Evolutionary conservation across 805 yeast species (phyloP).

Genomic region (Yarrowia osloensis): DNA sequence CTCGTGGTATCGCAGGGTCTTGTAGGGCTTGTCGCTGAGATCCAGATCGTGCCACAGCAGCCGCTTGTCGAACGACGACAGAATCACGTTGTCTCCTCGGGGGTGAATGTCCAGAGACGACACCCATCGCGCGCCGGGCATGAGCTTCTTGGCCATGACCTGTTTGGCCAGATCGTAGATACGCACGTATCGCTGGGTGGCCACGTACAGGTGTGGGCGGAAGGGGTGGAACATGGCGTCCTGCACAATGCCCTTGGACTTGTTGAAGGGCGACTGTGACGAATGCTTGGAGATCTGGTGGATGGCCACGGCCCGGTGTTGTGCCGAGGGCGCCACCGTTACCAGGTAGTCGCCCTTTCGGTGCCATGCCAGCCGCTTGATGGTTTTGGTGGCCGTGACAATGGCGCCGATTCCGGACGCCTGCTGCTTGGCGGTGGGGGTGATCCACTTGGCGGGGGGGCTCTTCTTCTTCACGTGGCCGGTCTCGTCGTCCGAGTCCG

Average conservation of each 20-base stretch:
- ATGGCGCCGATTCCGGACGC: conserved; percentile 70
- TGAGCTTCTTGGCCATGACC: conserved; percentile 73
- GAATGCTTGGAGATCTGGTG: conserved; percentile 94
- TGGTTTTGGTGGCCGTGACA: conserved; percentile 61
- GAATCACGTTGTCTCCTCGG: conserved; percentile 89
- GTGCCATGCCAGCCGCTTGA: conserved; percentile 91
- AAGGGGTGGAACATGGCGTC: conserved; percentile 97
- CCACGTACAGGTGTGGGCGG: conserved; percentile 89
- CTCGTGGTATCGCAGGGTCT: conserved; percentile 91
- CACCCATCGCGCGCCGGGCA: conserved; percentile 97
- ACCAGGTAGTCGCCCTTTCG: conserved; percentile 96
- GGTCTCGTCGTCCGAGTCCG: conserved; percentile 43
- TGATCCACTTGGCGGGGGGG: conserved; percentile 77
- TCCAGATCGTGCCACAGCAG: conserved; percentile 98
- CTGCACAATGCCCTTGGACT: conserved; percentile 90
- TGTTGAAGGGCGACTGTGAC: conserved; percentile 93
- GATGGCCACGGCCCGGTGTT: conserved; percentile 83
- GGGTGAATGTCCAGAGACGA: conserved; percentile 92
- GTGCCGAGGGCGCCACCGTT: conserved; percentile 92
- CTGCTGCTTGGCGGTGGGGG: conserved; percentile 66
- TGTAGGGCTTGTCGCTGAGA: conserved; percentile 84
- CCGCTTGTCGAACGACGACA: conserved; percentile 91
- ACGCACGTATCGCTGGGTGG: conserved; percentile 89
- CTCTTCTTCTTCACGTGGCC: conserved; percentile 41
- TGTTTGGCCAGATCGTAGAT: conserved; percentile 90